These are phyloP conservation scores for Jatropha curcas DNA, from an alignment of 345 rosid genomes.

Conservation along the genomic window DNA sequence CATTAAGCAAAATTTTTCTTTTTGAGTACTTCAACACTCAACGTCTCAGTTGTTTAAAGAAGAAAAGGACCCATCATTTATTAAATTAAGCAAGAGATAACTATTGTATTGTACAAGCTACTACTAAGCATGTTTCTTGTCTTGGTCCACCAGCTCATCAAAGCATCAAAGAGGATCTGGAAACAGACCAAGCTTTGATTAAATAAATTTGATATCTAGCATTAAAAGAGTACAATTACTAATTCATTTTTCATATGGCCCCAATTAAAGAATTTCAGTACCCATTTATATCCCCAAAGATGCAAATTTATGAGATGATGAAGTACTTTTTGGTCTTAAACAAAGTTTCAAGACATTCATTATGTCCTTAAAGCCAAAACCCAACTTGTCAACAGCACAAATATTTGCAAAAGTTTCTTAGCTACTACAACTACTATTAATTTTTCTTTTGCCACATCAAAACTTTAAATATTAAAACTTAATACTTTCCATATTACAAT, in stretches of 20 bases:
- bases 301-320: neutral
- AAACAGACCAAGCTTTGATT: neutral
- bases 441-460: too few species aligned
- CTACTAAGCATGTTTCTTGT: neutral
- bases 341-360: neutral
- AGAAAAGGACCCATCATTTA: neutral
- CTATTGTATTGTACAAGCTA: neutral
- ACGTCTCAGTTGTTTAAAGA: too few species aligned
- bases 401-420: neutral
- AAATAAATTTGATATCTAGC: neutral
- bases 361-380: conserved; percentile 3
- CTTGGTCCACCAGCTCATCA: conserved; percentile 11
- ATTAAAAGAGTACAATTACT: neutral
- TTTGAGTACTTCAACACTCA: too few species aligned
- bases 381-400: neutral
- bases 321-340: neutral
- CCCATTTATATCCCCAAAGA: neutral
- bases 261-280: neutral
- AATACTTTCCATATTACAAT: too few species aligned
- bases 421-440: neutral
- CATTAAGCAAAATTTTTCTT: too few species aligned
- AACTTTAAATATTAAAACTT: too few species aligned
- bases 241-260: neutral
- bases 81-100: neutral
- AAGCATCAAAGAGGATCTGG: neutral